phyloP scores from a whole-genome alignment of 805 yeast species.

The Starmerella roubikii region DNA sequence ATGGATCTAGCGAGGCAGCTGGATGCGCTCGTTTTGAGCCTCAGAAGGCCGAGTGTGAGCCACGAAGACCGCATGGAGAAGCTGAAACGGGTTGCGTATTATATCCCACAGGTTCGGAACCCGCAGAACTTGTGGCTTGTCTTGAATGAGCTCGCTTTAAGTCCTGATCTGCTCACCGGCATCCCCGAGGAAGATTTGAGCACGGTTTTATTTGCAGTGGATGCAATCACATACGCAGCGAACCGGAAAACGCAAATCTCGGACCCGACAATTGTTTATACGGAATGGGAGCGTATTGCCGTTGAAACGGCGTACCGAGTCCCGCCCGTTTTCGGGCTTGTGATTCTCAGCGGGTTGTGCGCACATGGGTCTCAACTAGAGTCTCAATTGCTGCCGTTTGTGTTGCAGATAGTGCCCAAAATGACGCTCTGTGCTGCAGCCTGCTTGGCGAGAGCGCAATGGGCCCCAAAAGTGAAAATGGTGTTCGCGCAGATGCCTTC shows the following conservation, averaged over 20 bases:
- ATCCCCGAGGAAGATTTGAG: not conserved
- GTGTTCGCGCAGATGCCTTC: conserved; percentile 1
- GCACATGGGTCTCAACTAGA: not conserved
- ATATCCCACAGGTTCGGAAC: conserved; percentile 17
- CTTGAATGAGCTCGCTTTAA: conserved; percentile 9
- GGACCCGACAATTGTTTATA: conserved; percentile 14
- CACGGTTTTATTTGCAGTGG: conserved; percentile 8
- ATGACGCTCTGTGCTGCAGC: conserved; percentile 8
- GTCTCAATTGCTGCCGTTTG: conserved; percentile 1
- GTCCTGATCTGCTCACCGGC: conserved; percentile 6
- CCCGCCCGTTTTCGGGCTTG: conserved; percentile 14
- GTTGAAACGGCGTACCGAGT: conserved; percentile 2
- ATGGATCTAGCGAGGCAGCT: conserved; percentile 7
- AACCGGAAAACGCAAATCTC: conserved; percentile 14
- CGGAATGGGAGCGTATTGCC: conserved; percentile 8
- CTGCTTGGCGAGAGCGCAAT: conserved; percentile 15
- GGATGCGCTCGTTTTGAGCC: conserved; percentile 2
- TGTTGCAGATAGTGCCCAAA: not conserved
- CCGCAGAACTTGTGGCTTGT: conserved; percentile 15
- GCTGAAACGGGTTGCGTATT: conserved; percentile 7
- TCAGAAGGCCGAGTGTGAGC: conserved; percentile 4
- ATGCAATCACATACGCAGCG: conserved; percentile 16
- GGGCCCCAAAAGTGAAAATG: conserved; percentile 1
- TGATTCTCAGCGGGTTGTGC: conserved; percentile 9
- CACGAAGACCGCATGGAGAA: conserved; percentile 1